Evolutionary conservation across 768 basidiomycete species (phyloP).

Genomic region (Myochromella boudieri): DNA sequence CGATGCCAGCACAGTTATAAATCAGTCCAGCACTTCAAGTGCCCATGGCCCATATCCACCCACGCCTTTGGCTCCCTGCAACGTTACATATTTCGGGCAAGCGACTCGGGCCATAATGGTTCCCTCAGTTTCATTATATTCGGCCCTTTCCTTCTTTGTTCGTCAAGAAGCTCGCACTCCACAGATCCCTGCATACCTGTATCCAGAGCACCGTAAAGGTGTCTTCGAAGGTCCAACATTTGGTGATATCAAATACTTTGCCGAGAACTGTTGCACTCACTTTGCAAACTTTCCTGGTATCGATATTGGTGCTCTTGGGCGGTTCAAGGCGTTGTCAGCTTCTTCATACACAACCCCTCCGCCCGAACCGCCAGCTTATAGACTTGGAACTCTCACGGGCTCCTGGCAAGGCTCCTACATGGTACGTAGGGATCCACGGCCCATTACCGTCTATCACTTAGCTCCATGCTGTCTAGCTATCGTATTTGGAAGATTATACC

Average conservation of each 20-base stretch:
- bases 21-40: constrained; percentile 17
- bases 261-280: constrained; percentile 39
- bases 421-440: constrained; percentile 27
- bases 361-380: constrained; percentile 31
- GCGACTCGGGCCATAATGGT: constrained; percentile 29
- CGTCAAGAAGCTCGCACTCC: constrained; percentile 35
- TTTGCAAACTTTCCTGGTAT: constrained; percentile 32
- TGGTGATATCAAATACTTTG: constrained; percentile 46
- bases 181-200: constrained; percentile 39
- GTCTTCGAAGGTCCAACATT: constrained; percentile 39
- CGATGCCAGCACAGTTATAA: constrained; percentile 13
- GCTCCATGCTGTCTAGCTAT: constrained; percentile 29
- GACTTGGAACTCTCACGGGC: constrained; percentile 44
- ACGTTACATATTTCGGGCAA: constrained; percentile 44
- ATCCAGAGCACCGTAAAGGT: constrained; percentile 22
- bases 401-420: constrained; percentile 50
- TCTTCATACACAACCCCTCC: not conserved
- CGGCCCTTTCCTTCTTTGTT: constrained; percentile 47
- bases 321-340: not conserved
- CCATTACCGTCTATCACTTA: not conserved
- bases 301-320: constrained; percentile 16
- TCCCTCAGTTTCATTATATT: constrained; percentile 45
- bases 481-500: constrained; percentile 35
- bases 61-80: constrained; percentile 26
- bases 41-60: constrained; percentile 27